Evolutionary conservation across 129 eudicot genomes (phyloP).

Genomic region (Scalesia atractyloides): DNA sequence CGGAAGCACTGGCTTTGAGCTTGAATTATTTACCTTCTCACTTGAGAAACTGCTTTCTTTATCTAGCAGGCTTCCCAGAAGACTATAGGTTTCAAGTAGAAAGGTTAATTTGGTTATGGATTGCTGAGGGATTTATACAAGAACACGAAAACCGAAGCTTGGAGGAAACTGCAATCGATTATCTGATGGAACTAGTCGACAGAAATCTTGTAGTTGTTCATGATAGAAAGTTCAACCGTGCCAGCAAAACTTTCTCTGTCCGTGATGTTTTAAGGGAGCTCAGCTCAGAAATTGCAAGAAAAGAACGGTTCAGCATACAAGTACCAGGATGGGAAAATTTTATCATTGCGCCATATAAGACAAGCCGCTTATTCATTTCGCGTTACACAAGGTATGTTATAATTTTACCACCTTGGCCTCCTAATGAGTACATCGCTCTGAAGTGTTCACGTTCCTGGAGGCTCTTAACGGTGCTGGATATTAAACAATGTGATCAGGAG

Average conservation of each 20-base stretch:
- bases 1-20: constrained; percentile 11
- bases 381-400: background rate
- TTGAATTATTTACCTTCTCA: constrained; percentile 18
- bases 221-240: background rate
- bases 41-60: constrained; percentile 30
- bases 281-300: constrained; percentile 7
- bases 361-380: too few species aligned
- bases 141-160: background rate
- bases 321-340: background rate
- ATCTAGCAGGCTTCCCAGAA: constrained; percentile 21
- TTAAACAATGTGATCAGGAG: background rate
- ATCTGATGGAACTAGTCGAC: constrained; percentile 11
- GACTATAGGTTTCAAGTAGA: background rate
- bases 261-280: constrained; percentile 35
- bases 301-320: background rate
- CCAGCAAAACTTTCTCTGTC: background rate
- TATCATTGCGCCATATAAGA: background rate
- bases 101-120: constrained; percentile 30
- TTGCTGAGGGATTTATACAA: constrained; percentile 40
- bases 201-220: constrained; percentile 8
- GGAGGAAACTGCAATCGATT: constrained; percentile 21
- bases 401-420: too few species aligned
- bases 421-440: too few species aligned
- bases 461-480: constrained; percentile 11
- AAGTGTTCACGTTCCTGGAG: background rate